Evolutionary conservation across 2,329 filamentous ascomycete species (phyloP).

Genomic region (Didymella sp.): DNA sequence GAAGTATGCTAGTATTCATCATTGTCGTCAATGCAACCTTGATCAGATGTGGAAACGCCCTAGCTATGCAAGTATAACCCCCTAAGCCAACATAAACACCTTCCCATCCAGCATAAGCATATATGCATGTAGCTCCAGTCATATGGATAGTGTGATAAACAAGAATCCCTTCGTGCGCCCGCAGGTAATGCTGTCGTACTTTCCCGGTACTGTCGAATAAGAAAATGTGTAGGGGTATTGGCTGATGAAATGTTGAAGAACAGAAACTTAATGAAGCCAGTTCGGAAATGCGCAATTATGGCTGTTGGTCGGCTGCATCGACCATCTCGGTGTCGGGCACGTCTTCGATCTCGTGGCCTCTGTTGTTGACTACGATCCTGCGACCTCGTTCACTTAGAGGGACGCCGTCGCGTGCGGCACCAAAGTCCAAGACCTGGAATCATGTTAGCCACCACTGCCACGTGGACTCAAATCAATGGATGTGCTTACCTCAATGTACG

Average conservation of each 20-base stretch:
- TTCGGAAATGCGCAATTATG: not conserved
- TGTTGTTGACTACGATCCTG: conserved; percentile 67
- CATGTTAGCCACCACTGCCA: conserved; percentile 43
- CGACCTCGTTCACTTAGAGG: conserved; percentile 77
- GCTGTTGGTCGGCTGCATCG: conserved; percentile 32
- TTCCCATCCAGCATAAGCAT: conserved; percentile 18
- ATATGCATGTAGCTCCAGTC: conserved; percentile 7
- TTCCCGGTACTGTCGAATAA: conserved; percentile 12
- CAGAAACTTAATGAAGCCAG: not conserved
- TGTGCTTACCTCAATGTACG: conserved; percentile 80
- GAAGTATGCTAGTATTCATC: conserved; percentile 14
- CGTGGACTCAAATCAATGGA: not conserved
- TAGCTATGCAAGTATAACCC: conserved; percentile 36
- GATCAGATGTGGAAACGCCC: conserved; percentile 25
- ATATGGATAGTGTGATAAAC: conserved; percentile 4
- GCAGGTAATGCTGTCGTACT: conserved; percentile 15
- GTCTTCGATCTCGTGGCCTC: conserved; percentile 49
- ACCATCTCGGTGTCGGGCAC: conserved; percentile 41
- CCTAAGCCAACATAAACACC: conserved; percentile 25
- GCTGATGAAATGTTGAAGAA: conserved; percentile 34
- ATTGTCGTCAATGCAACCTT: conserved; percentile 19
- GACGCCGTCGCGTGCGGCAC: conserved; percentile 87
- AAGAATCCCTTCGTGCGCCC: conserved; percentile 3
- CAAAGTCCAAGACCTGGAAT: conserved; percentile 90
- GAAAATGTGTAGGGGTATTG: conserved; percentile 38